Conservation (phyloP, 805 yeast genomes). For the Brettanomyces naardenensis region DNA sequence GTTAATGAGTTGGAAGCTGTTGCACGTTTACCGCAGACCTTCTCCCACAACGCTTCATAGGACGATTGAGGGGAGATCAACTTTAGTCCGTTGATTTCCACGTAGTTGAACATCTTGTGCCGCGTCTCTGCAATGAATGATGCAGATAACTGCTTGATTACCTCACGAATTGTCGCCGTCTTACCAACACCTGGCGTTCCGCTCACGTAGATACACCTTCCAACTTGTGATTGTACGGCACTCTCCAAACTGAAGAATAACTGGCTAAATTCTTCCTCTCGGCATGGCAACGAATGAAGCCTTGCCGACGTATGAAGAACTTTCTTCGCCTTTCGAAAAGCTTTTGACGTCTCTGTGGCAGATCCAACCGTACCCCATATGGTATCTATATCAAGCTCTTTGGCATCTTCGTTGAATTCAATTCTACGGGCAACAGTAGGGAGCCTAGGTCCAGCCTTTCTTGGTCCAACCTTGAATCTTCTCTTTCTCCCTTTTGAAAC, state of each 20-base stretch:
- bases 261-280: slow-evolving; percentile 75
- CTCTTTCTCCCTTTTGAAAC: background rate
- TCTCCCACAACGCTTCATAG: slow-evolving; percentile 77
- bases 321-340: slow-evolving; percentile 31
- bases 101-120: slow-evolving; percentile 46
- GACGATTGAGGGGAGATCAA: slow-evolving; percentile 72
- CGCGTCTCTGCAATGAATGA: slow-evolving; percentile 14
- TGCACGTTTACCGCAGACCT: slow-evolving; percentile 51
- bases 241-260: slow-evolving; percentile 62
- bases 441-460: slow-evolving; percentile 5
- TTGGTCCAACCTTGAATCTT: background rate
- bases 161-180: slow-evolving; percentile 88
- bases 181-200: slow-evolving; percentile 99
- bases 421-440: slow-evolving; percentile 7
- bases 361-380: slow-evolving; percentile 7
- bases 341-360: slow-evolving; percentile 11
- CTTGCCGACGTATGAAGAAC: slow-evolving; percentile 31
- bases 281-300: slow-evolving; percentile 61
- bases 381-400: slow-evolving; percentile 7
- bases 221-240: slow-evolving; percentile 62
- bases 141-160: slow-evolving; percentile 53
- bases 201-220: slow-evolving; percentile 82
- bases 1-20: slow-evolving; percentile 59
- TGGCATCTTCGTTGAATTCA: slow-evolving; percentile 9
- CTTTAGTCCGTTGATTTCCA: slow-evolving; percentile 89